A percentile compares a stretch with the other conserved stretches of the same genome.
Conservation (phyloP, 257 asterid genomes). For the Solanum chilense region DNA sequence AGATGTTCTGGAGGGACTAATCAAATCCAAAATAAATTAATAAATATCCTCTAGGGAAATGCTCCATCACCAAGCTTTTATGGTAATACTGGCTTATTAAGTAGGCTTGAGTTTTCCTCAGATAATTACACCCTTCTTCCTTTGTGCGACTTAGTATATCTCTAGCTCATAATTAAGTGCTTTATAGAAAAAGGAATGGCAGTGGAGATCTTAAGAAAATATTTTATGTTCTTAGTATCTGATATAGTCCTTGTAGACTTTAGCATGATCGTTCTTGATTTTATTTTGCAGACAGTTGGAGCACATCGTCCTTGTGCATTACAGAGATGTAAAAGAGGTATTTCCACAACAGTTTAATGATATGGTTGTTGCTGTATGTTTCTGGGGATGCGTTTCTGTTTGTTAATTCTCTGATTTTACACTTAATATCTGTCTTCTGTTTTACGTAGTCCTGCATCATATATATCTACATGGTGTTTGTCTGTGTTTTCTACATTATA, state of each 20-base stretch:
- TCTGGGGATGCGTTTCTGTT: not conserved
- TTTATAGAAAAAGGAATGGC: not conserved
- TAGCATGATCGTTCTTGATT: not conserved
- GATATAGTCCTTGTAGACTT: not conserved
- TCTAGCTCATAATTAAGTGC: not conserved
- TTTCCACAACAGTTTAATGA: not conserved
- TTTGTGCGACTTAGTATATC: not conserved
- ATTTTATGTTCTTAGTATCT: not conserved
- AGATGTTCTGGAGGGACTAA: not conserved
- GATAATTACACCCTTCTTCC: not conserved
- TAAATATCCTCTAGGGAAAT: not conserved
- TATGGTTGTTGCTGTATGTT: not conserved
- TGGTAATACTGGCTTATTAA: not conserved
- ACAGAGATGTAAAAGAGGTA: constrained; percentile 15
- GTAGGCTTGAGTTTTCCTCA: not conserved
- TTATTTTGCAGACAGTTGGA: constrained; percentile 2
- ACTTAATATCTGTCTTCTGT: not conserved
- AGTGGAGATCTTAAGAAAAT: not conserved
- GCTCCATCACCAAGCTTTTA: not conserved
- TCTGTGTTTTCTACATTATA: not conserved
- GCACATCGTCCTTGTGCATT: constrained; percentile 10
- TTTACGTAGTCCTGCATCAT: not conserved
- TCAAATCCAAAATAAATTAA: not conserved
- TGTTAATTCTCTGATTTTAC: not conserved
- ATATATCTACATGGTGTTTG: not conserved